These are phyloP conservation scores for Rosa chinensis DNA, from an alignment of 306 rosid genomes.

Conservation along the genomic window DNA sequence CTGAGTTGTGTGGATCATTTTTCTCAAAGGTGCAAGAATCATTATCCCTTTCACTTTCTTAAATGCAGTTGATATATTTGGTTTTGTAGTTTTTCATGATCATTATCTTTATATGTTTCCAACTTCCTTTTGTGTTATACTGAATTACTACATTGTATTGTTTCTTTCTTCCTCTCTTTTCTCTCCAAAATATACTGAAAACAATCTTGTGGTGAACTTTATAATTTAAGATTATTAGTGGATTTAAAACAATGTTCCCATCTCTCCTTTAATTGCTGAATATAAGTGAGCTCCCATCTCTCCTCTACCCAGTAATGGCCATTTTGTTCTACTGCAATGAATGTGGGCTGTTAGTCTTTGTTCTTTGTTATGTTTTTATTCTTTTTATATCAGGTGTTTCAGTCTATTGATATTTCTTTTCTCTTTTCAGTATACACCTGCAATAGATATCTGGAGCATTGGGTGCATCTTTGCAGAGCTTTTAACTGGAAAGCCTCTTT, in stretches of 20 bases:
- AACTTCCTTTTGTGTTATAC: background rate
- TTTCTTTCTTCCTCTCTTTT: background rate
- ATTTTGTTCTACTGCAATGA: background rate
- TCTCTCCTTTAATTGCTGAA: background rate
- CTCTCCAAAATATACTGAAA: background rate
- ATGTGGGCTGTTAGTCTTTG: background rate
- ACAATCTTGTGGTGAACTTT: background rate
- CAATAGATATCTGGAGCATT: constrained; percentile 99
- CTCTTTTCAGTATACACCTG: constrained; percentile 87
- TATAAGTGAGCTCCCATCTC: background rate
- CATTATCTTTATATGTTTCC: background rate
- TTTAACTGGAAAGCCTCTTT: constrained; percentile 95
- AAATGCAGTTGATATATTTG: constrained; percentile 19
- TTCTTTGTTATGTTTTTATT: background rate
- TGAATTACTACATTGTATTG: constrained; percentile 1
- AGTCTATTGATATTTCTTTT: constrained; percentile 4
- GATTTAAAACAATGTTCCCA: background rate
- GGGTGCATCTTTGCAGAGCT: constrained; percentile 99
- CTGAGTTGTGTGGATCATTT: constrained; percentile 98
- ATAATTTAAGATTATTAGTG: background rate
- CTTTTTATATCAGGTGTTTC: background rate
- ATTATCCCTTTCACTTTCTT: constrained; percentile 17
- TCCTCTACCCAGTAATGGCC: background rate
- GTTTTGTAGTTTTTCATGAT: background rate
- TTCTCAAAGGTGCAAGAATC: constrained; percentile 76